Percentiles rank a stretch among this genome's conserved stretches.
Conservation (phyloP, 2,329 filamentous ascomycete species). For the Penicillium sp. region DNA sequence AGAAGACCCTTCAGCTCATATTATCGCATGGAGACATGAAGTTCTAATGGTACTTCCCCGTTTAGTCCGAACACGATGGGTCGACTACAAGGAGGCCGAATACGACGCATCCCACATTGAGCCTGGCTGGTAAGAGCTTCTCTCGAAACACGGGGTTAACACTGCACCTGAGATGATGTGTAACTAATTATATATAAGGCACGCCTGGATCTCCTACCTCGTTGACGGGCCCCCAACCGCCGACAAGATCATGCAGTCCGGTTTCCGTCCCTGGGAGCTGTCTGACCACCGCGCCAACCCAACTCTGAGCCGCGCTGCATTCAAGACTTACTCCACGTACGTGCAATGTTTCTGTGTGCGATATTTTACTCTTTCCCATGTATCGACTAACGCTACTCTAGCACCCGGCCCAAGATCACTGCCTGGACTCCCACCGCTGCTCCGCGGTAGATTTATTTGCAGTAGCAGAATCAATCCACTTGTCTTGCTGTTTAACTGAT, state of each 20-base stretch:
- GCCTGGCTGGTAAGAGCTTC: slow-evolving; percentile 69
- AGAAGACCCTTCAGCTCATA: slow-evolving; percentile 33
- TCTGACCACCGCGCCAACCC: slow-evolving; percentile 70
- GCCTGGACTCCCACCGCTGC: slow-evolving; percentile 40
- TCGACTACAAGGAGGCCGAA: slow-evolving; percentile 90
- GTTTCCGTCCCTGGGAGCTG: slow-evolving; percentile 73
- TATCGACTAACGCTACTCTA: slow-evolving; percentile 16
- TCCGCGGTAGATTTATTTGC: slow-evolving; percentile 32
- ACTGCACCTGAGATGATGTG: not conserved
- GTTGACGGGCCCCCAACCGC: slow-evolving; percentile 80
- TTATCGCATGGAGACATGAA: not conserved
- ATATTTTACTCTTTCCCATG: not conserved
- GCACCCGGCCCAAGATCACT: slow-evolving; percentile 36
- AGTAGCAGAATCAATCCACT: slow-evolving; percentile 21
- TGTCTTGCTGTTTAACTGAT: slow-evolving; percentile 11
- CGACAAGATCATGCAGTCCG: slow-evolving; percentile 69
- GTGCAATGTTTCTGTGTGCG: slow-evolving; percentile 42
- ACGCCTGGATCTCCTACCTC: slow-evolving; percentile 94
- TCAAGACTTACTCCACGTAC: slow-evolving; percentile 93
- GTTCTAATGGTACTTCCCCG: slow-evolving; percentile 16
- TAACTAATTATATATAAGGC: slow-evolving; percentile 52
- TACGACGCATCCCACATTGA: slow-evolving; percentile 68
- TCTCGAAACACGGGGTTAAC: not conserved
- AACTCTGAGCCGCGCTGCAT: slow-evolving; percentile 75
- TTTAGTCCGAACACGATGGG: slow-evolving; percentile 90